Percentiles rank a stretch among this genome's conserved stretches.
Conservation (phyloP, 2,329 filamentous ascomycete species). For the Diaporthe batatas region DNA sequence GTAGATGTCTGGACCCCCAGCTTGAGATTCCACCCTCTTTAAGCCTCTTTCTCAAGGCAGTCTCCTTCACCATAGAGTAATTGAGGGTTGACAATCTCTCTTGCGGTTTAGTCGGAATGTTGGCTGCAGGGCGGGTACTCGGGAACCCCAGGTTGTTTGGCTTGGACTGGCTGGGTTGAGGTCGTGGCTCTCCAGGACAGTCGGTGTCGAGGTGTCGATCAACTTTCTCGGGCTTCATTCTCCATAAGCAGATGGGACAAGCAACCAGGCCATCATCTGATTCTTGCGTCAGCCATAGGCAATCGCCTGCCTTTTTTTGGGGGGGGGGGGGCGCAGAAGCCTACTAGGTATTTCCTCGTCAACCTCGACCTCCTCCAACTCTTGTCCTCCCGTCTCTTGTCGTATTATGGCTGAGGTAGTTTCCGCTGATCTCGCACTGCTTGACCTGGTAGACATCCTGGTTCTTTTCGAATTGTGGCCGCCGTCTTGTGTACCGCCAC, state of each 20-base stretch:
- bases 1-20: slow-evolving; percentile 74
- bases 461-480: slow-evolving; percentile 58
- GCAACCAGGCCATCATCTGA: slow-evolving; percentile 80
- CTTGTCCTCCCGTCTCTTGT: slow-evolving; percentile 47
- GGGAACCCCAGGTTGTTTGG: slow-evolving; percentile 39
- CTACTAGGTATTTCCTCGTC: slow-evolving; percentile 50
- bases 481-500: slow-evolving; percentile 49
- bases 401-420: slow-evolving; percentile 53
- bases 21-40: slow-evolving; percentile 82
- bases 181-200: slow-evolving; percentile 55
- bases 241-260: slow-evolving; percentile 84
- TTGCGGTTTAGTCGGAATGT: slow-evolving; percentile 54
- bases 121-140: slow-evolving; percentile 9
- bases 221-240: slow-evolving; percentile 85
- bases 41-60: slow-evolving; percentile 83
- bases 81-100: slow-evolving; percentile 84
- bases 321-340: background rate
- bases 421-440: slow-evolving; percentile 56
- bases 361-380: slow-evolving; percentile 51
- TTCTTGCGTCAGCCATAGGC: background rate
- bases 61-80: slow-evolving; percentile 89
- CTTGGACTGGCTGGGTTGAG: slow-evolving; percentile 48
- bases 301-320: too few species aligned
- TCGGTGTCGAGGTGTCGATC: slow-evolving; percentile 84
- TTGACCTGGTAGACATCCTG: slow-evolving; percentile 66